Evolutionary conservation across 768 basidiomycete species (phyloP).

Genomic region (Pisolithus tinctorius): DNA sequence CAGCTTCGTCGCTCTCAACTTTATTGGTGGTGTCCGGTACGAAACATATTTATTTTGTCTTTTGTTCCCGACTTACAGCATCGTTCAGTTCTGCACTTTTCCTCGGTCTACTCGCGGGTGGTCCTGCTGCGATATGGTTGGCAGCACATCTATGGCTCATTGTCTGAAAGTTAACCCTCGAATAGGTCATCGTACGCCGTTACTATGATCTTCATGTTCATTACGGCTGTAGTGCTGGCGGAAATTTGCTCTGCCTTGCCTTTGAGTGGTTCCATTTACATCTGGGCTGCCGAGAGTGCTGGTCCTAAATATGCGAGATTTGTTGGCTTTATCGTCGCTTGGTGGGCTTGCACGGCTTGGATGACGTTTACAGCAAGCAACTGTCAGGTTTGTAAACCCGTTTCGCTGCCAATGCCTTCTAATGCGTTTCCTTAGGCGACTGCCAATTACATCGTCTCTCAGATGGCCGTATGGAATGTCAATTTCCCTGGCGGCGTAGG

Average conservation of each 20-base stretch:
- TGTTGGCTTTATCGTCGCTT: conserved; percentile 85
- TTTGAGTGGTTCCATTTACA: conserved; percentile 86
- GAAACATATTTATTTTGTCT: conserved; percentile 5
- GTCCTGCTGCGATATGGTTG: conserved; percentile 82
- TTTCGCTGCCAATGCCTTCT: background rate
- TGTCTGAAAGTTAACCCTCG: conserved; percentile 4
- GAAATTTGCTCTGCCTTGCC: conserved; percentile 89
- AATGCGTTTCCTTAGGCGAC: conserved; percentile 48
- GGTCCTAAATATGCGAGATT: conserved; percentile 83
- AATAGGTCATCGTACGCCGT: conserved; percentile 80
- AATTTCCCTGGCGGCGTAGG: conserved; percentile 76
- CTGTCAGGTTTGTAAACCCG: conserved; percentile 54
- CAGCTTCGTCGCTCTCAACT: conserved; percentile 85
- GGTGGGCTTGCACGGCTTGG: conserved; percentile 96
- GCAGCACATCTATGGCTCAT: conserved; percentile 2
- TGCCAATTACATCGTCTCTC: conserved; percentile 85
- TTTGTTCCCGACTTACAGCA: conserved; percentile 2
- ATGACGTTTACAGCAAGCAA: conserved; percentile 89
- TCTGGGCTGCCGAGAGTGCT: conserved; percentile 92
- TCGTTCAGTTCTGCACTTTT: conserved; percentile 62
- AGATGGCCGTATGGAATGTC: conserved; percentile 71
- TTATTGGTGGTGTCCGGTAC: conserved; percentile 82
- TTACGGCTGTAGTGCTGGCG: conserved; percentile 81
- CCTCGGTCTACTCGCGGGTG: conserved; percentile 77
- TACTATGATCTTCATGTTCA: conserved; percentile 81